Conservation (phyloP, 78 protist genomes). For the Dictyostelium intermedium region DNA sequence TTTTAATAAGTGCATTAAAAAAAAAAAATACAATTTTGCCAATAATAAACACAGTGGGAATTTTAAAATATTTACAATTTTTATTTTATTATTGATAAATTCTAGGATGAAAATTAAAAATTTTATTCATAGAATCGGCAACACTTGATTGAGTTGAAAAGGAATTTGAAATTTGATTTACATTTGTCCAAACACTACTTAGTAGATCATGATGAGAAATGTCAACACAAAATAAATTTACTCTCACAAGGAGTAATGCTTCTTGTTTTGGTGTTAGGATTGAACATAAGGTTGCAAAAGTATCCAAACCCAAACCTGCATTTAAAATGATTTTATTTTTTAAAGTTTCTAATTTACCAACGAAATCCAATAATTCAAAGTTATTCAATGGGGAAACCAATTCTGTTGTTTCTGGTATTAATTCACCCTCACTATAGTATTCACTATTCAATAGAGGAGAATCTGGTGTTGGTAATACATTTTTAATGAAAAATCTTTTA, state of each 20-base stretch:
- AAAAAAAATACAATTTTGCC: too few species aligned
- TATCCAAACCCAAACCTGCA: neutral
- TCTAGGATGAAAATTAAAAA: neutral
- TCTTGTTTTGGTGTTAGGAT: neutral
- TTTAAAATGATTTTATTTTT: constrained; percentile 30
- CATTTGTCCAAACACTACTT: neutral
- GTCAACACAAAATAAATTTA: neutral
- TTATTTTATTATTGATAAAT: neutral
- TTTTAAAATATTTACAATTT: neutral
- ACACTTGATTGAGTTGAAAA: neutral
- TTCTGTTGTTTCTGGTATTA: neutral
- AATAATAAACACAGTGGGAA: too few species aligned
- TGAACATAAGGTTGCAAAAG: neutral
- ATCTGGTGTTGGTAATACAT: neutral
- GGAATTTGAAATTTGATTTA: neutral
- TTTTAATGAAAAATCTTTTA: neutral
- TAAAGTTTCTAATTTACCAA: constrained; percentile 9
- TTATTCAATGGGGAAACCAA: neutral
- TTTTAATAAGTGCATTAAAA: too few species aligned
- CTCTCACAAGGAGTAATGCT: neutral
- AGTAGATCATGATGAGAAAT: neutral
- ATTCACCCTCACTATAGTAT: neutral
- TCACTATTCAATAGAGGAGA: neutral
- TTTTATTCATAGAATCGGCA: neutral
- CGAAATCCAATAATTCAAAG: constrained; percentile 47